These are phyloP conservation scores for Closterium sp. DNA, from an alignment of 139 green algal genomes.

Conservation along the genomic window DNA sequence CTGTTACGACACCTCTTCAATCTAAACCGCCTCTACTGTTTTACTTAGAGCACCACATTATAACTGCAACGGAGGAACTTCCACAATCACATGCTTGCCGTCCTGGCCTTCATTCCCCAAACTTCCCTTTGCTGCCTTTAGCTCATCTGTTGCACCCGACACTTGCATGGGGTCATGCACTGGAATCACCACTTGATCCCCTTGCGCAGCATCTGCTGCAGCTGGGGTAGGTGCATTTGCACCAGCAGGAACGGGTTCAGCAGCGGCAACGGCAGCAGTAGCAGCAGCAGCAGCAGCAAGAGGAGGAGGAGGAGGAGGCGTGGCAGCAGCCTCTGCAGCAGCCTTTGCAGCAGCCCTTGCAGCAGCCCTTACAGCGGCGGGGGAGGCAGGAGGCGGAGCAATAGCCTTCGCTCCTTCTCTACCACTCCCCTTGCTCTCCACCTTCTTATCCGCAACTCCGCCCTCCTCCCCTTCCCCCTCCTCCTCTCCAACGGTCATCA, in stretches of 20 bases:
- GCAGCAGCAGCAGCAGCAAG: neutral
- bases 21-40: neutral
- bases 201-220: neutral
- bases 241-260: no score
- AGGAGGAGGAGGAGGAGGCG: no score
- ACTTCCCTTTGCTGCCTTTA: neutral
- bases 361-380: neutral
- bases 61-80: neutral
- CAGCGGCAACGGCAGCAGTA: no score
- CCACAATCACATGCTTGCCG: neutral
- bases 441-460: neutral
- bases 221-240: no score
- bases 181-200: neutral
- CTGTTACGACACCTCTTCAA: neutral
- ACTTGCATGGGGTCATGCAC: neutral
- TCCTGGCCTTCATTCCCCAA: neutral
- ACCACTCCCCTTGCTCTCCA: neutral
- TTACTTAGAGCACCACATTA: neutral
- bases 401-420: neutral
- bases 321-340: neutral
- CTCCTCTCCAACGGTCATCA: neutral
- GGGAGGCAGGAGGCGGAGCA: neutral
- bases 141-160: neutral
- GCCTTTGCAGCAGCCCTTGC: neutral
- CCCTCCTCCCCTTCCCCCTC: neutral